Percentiles rank a stretch among this genome's conserved stretches.
These are phyloP conservation scores for Lathyrus aphaca DNA, from an alignment of 306 rosid species.

Conservation along the genomic window DNA sequence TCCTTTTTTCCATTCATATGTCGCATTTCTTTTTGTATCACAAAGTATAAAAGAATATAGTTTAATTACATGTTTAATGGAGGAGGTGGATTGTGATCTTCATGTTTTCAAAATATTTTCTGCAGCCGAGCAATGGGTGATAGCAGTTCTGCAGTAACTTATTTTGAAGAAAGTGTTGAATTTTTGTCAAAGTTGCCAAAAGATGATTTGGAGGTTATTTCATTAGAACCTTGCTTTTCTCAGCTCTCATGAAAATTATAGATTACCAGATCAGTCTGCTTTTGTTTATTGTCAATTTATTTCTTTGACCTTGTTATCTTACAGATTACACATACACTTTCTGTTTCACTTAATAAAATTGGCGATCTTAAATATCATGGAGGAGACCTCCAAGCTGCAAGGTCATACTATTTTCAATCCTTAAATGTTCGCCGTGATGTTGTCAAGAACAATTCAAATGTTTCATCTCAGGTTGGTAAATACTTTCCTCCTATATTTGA, in stretches of 20 bases:
- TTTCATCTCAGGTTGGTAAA: slow-evolving; percentile 74
- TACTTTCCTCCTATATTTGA: slow-evolving; percentile 21
- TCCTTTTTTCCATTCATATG: background rate
- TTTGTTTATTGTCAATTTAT: slow-evolving; percentile 10
- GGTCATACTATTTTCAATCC: slow-evolving; percentile 76
- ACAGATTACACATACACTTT: slow-evolving; percentile 87
- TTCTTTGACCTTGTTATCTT: slow-evolving; percentile 25
- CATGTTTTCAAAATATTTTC: slow-evolving; percentile 27
- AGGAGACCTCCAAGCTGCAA: slow-evolving; percentile 83
- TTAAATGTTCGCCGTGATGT: slow-evolving; percentile 85
- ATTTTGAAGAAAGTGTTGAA: slow-evolving; percentile 85
- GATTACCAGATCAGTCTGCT: background rate
- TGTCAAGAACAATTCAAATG: slow-evolving; percentile 57
- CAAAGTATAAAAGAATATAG: slow-evolving; percentile 2
- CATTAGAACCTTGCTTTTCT: slow-evolving; percentile 35
- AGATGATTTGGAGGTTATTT: slow-evolving; percentile 77
- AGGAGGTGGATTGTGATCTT: slow-evolving; percentile 6
- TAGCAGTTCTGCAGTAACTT: slow-evolving; percentile 69
- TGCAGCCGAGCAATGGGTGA: slow-evolving; percentile 93
- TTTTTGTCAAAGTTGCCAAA: slow-evolving; percentile 82
- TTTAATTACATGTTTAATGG: slow-evolving; percentile 13
- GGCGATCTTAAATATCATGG: slow-evolving; percentile 95
- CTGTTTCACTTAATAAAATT: slow-evolving; percentile 94
- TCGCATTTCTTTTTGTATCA: slow-evolving; percentile 3
- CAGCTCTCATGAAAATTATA: background rate